A percentile compares a stretch with the other conserved stretches of the same genome.
These are phyloP conservation scores for Stenogyne calaminthoides DNA, from an alignment of 305 asterid species.

Conservation along the genomic window DNA sequence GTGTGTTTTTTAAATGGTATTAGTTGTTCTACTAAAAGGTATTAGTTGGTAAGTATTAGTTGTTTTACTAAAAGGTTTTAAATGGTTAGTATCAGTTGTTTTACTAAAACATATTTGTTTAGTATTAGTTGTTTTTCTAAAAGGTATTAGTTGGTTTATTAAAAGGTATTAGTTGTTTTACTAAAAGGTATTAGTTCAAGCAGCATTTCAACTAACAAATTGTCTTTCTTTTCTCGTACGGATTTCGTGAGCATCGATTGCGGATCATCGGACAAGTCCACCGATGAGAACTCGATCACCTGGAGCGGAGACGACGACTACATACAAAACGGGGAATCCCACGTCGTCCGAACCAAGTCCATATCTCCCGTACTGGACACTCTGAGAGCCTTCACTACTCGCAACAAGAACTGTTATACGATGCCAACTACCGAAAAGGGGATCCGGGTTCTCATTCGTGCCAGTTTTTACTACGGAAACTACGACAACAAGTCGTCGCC, in stretches of 20 bases:
- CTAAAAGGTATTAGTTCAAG: too few relatives aligned
- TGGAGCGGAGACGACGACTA: slow-evolving; percentile 54
- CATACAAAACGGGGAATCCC: slow-evolving; percentile 43
- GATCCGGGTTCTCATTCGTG: slow-evolving; percentile 50
- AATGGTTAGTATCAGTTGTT: too few relatives aligned
- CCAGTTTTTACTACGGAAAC: slow-evolving; percentile 69
- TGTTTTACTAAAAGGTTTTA: too few relatives aligned
- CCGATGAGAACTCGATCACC: slow-evolving; percentile 35
- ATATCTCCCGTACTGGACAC: slow-evolving; percentile 49
- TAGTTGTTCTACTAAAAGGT: too few relatives aligned
- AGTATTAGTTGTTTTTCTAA: too few relatives aligned
- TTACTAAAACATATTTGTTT: too few relatives aligned
- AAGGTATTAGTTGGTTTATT: too few relatives aligned
- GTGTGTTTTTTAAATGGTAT: too few relatives aligned
- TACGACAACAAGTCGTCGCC: slow-evolving; percentile 63
- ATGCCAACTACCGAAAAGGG: slow-evolving; percentile 2
- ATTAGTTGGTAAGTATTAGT: too few relatives aligned
- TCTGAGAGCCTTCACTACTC: slow-evolving; percentile 49
- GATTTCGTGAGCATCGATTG: slow-evolving; percentile 66
- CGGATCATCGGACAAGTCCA: slow-evolving; percentile 48
- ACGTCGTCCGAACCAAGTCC: slow-evolving; percentile 38
- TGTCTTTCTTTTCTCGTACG: background rate
- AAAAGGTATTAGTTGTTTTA: too few relatives aligned
- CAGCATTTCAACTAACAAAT: too few relatives aligned
- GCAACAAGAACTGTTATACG: slow-evolving; percentile 58